phyloP scores from a whole-genome alignment of 2,329 filamentous ascomycete genomes.

The Fusarium keratoplasticum region DNA sequence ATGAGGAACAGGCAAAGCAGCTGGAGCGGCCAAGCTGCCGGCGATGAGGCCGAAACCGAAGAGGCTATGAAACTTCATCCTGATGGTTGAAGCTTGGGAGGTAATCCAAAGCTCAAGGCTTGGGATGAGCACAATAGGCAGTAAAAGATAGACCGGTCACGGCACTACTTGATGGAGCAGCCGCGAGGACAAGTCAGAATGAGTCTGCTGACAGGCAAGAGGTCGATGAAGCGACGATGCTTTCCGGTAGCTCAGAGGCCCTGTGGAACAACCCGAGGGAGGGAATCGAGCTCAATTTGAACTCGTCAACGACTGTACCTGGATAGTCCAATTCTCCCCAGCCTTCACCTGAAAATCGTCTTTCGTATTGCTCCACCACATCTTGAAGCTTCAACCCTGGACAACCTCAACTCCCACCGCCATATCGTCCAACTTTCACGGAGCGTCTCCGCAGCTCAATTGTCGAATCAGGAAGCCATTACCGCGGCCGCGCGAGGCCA shows the following conservation, averaged over 20 bases:
- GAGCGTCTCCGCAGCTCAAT: conserved; percentile 14
- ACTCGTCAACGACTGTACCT: conserved; percentile 3
- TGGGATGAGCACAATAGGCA: neutral
- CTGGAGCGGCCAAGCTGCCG: conserved; percentile 35
- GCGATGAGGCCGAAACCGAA: conserved; percentile 30
- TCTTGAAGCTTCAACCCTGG: neutral
- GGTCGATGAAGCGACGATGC: conserved; percentile 6
- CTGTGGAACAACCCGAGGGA: neutral
- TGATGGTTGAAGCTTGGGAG: neutral
- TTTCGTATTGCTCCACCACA: neutral
- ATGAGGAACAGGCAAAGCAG: conserved; percentile 10
- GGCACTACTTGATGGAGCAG: neutral
- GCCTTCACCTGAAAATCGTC: neutral
- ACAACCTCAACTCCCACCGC: conserved; percentile 19
- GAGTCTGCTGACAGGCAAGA: neutral
- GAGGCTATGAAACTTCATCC: conserved; percentile 34
- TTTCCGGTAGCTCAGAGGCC: conserved; percentile 19
- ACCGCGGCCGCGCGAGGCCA: conserved; percentile 25
- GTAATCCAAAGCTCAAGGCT: neutral
- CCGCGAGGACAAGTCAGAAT: neutral
- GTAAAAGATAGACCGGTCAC: neutral
- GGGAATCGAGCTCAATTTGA: conserved; percentile 40
- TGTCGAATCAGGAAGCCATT: conserved; percentile 41
- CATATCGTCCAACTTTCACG: neutral
- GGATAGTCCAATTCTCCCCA: neutral